phyloP scores from a whole-genome alignment of 495 filamentous ascomycete genomes.

The Extremus antarcticus region DNA sequence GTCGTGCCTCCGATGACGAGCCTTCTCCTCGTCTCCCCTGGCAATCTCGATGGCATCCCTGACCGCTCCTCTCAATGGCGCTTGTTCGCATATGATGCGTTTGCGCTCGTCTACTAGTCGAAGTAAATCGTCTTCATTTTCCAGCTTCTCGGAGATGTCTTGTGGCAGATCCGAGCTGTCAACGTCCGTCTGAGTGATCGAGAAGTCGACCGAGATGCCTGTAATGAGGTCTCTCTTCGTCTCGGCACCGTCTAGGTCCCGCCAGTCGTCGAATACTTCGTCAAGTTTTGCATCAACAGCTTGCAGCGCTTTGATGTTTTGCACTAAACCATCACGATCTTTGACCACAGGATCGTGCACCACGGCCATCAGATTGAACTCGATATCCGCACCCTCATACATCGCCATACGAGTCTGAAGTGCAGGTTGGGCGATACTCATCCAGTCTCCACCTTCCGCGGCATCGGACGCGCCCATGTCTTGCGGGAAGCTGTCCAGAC shows the following conservation, averaged over 20 bases:
- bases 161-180: background rate
- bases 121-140: slow-evolving; percentile 11
- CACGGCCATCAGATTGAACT: slow-evolving; percentile 47
- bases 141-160: slow-evolving; percentile 3
- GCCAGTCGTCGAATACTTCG: slow-evolving; percentile 24
- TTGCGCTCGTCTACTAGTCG: slow-evolving; percentile 27
- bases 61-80: slow-evolving; percentile 8
- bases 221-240: slow-evolving; percentile 8
- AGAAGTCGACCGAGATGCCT: background rate
- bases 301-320: slow-evolving; percentile 37
- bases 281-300: slow-evolving; percentile 31
- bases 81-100: slow-evolving; percentile 12
- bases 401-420: slow-evolving; percentile 40
- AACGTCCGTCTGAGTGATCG: slow-evolving; percentile 11
- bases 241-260: slow-evolving; percentile 9
- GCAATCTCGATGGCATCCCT: slow-evolving; percentile 9
- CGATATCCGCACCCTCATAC: slow-evolving; percentile 44
- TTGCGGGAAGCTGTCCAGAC: slow-evolving; percentile 62
- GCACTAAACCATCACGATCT: slow-evolving; percentile 34
- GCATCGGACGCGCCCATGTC: slow-evolving; percentile 46
- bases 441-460: slow-evolving; percentile 39
- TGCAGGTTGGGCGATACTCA: slow-evolving; percentile 32
- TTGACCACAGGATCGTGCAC: slow-evolving; percentile 41
- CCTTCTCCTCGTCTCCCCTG: slow-evolving; percentile 24
- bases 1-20: slow-evolving; percentile 23